Evolutionary conservation across 176 grass and related monocot species (phyloP), one percentile per base, ranked within the genome.

Genomic region (barley (Hordeum vulgare)): DNA sequence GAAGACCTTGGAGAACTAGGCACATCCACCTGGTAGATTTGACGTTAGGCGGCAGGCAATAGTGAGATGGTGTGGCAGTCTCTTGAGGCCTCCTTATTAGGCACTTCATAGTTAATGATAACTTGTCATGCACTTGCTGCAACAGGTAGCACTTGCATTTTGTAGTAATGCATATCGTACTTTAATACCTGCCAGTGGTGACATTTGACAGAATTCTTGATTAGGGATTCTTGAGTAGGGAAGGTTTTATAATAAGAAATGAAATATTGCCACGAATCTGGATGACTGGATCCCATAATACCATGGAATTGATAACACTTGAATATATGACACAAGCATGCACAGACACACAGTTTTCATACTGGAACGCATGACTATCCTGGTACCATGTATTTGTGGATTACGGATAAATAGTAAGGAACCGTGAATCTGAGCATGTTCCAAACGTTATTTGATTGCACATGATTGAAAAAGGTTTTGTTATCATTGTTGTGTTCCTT

Each of bases 381-480:
- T 66, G 28, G 44, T 53, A 39, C 37, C 20, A 71, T 27, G 24
- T 81, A 81, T 27, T 26, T 81, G 47, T 70, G 14, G 7, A 81
- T 25, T 27, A 59, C 34, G 57, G 5, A 23, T 81, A 33, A 28
- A 58, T 68, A 70, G 49, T 71, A 42, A 2, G 25, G 80, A 81
- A 58, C 20, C 7, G 34, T 59, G 51, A 57, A 41, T 40, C 35
- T 26, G 24, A 82, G 14, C 9, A 13, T 28, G 18, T 82, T 18
- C 7, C 15, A 1, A 71, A 60, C 57, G 26, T 71, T 71, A 82
- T 59, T 82, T 40, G 21, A 67, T 8, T 81, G 11, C 25, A 26
- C 76, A 42, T 78, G 57, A 78, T 78, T 61, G 7, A 20, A 61
- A 61, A 62, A 28, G 36, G 35, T 14, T 78, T 62, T 78, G 76